phyloP scores from a whole-genome alignment of 208 protist species.

The Entamoeba histolytica region DNA sequence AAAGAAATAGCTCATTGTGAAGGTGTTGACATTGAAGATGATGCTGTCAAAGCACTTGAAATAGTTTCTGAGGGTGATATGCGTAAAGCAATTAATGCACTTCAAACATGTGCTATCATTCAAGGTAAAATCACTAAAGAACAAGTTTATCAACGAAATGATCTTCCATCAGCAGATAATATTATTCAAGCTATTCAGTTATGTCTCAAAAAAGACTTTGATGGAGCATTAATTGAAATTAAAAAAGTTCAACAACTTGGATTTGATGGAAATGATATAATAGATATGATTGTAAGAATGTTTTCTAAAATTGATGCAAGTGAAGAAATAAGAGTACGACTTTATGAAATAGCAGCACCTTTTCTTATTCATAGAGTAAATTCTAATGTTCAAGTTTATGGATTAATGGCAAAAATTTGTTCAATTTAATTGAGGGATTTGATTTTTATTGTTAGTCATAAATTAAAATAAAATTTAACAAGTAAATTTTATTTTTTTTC shows the following conservation, averaged over 20 bases:
- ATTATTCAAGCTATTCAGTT: neutral
- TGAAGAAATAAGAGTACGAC: neutral
- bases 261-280: neutral
- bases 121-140: constrained; percentile 74
- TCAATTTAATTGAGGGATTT: neutral
- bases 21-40: constrained; percentile 59
- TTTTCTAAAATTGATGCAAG: neutral
- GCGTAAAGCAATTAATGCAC: constrained; percentile 70
- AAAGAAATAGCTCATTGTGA: constrained; percentile 47
- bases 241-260: neutral
- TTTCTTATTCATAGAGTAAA: neutral
- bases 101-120: constrained; percentile 76
- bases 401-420: neutral
- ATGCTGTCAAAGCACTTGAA: constrained; percentile 79
- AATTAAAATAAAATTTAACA: no score
- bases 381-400: neutral
- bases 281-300: neutral
- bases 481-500: no score
- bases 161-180: constrained; percentile 54
- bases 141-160: constrained; percentile 94
- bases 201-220: neutral
- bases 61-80: constrained; percentile 65
- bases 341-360: neutral
- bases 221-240: neutral
- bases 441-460: no score